Conservation (phyloP, 805 yeast species). For the Yarrowia hollandica region DNA sequence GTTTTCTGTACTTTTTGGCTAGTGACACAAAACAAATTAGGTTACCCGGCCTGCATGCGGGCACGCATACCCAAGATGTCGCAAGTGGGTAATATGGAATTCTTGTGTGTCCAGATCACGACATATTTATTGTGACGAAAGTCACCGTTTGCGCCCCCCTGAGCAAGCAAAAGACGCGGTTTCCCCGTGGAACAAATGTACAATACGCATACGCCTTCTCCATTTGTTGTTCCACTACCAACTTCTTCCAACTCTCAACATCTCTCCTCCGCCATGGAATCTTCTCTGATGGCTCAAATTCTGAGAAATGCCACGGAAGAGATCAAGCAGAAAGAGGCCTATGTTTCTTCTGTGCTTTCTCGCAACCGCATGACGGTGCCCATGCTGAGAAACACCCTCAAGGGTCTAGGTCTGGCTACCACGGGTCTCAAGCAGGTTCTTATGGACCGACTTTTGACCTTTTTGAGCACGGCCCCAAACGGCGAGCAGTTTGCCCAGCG, state of each 20-base stretch:
- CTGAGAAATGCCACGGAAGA: neutral
- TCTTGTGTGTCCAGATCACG: neutral
- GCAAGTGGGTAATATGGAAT: neutral
- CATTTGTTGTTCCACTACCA: slow-evolving; percentile 12
- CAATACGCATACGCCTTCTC: neutral
- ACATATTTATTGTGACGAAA: neutral
- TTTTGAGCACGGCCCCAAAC: slow-evolving; percentile 38
- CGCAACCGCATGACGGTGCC: slow-evolving; percentile 36
- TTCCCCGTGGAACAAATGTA: neutral
- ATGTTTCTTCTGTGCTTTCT: neutral
- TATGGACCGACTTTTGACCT: slow-evolving; percentile 53
- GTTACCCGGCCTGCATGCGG: slow-evolving; percentile 26
- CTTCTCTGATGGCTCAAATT: too few species aligned
- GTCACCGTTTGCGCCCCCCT: neutral
- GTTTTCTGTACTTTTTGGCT: too few species aligned
- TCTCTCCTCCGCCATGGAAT: too few species aligned
- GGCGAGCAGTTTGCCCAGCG: neutral
- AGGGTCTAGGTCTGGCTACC: slow-evolving; percentile 47
- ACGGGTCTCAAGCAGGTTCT: slow-evolving; percentile 65
- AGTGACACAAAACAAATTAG: neutral
- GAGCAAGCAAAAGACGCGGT: neutral
- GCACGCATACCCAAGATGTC: neutral
- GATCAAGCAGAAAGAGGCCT: neutral
- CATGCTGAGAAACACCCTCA: slow-evolving; percentile 39
- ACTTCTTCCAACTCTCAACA: too few species aligned